phyloP scores from a whole-genome alignment of 768 basidiomycete genomes.

The Tricholoma bakamatsutake region DNA sequence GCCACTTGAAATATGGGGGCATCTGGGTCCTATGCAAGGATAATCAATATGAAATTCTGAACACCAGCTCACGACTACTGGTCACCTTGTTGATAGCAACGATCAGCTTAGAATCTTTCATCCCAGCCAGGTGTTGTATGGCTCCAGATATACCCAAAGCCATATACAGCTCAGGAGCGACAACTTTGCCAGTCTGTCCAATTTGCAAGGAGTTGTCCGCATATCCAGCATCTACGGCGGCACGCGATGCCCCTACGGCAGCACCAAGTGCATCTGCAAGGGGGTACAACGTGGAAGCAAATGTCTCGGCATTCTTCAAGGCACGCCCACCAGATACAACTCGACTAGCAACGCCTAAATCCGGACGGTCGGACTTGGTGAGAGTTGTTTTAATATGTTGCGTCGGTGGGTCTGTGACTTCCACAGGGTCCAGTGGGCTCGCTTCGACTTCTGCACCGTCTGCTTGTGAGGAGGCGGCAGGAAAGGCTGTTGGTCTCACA shows the following conservation, averaged over 20 bases:
- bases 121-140: conserved; percentile 97
- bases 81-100: conserved; percentile 95
- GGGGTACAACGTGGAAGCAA: conserved; percentile 78
- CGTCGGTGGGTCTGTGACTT: conserved; percentile 50
- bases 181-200: conserved; percentile 99
- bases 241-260: conserved; percentile 96
- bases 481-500: conserved; percentile 87
- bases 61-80: background rate
- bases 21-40: conserved; percentile 69
- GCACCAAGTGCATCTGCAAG: conserved; percentile 92
- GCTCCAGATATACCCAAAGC: conserved; percentile 97
- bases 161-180: conserved; percentile 94
- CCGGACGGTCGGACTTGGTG: conserved; percentile 88
- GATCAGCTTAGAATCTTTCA: conserved; percentile 99
- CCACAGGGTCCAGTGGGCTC: conserved; percentile 57
- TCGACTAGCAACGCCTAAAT: conserved; percentile 79
- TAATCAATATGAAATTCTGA: conserved; percentile 5
- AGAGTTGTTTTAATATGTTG: conserved; percentile 70
- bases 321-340: conserved; percentile 96
- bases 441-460: conserved; percentile 52
- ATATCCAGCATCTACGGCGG: conserved; percentile 97
- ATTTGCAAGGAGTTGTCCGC: conserved; percentile 97
- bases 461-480: conserved; percentile 47
- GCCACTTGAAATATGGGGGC: conserved; percentile 99
- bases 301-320: conserved; percentile 92